phyloP scores from a whole-genome alignment of 495 filamentous ascomycete species.

The Penicillium robsamsonii region DNA sequence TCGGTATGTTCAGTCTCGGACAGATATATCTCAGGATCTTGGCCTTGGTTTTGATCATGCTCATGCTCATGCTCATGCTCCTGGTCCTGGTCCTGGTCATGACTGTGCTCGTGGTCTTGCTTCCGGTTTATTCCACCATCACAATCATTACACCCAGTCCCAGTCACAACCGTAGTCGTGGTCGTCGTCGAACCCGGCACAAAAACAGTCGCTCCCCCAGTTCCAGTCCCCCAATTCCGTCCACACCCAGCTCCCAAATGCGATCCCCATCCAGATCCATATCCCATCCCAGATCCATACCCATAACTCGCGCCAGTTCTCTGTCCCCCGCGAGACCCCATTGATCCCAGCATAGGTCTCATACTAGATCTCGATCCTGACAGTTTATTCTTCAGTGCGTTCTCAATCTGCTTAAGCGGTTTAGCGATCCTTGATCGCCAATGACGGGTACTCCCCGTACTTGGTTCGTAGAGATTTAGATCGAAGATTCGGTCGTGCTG shows the following conservation, averaged over 20 bases:
- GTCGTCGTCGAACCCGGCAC: neutral
- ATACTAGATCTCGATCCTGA: neutral
- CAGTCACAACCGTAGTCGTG: neutral
- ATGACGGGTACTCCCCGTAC: neutral
- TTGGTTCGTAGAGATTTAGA: neutral
- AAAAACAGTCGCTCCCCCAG: neutral
- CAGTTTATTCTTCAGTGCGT: neutral
- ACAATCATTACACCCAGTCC: neutral
- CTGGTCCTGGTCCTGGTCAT: neutral
- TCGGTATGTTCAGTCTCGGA: neutral
- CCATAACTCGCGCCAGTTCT: neutral
- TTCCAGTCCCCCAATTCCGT: neutral
- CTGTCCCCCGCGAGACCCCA: neutral
- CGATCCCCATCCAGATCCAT: neutral
- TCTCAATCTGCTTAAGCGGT: neutral
- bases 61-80: too few species aligned
- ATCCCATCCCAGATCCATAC: neutral
- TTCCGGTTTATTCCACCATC: neutral
- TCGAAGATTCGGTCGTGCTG: neutral
- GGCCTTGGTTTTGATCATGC: too few species aligned
- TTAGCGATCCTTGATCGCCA: neutral
- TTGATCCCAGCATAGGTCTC: neutral
- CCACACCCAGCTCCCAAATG: neutral
- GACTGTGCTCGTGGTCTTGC: too few species aligned
- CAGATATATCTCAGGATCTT: neutral